Percentiles rank a stretch among this genome's conserved stretches.
Evolutionary conservation across 2,329 filamentous ascomycete genomes (phyloP).

Genomic region (Neonectria sp.): DNA sequence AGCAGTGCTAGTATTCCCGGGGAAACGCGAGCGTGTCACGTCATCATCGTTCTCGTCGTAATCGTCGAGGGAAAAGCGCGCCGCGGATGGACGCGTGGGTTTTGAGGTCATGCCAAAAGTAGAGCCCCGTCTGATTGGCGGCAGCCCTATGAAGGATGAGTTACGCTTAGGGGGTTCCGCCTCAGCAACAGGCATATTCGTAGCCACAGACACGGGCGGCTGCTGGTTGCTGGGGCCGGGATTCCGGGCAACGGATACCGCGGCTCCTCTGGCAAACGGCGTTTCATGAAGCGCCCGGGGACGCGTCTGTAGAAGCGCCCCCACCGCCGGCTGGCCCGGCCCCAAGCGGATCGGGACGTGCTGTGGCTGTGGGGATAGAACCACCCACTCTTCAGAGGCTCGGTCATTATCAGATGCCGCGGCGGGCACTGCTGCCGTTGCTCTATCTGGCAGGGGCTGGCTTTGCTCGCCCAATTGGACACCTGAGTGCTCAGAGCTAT

Average conservation of each 20-base stretch:
- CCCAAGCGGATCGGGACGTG: slow-evolving; percentile 42
- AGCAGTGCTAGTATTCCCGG: slow-evolving; percentile 23
- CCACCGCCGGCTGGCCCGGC: slow-evolving; percentile 35
- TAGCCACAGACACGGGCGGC: slow-evolving; percentile 12
- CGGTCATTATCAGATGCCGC: slow-evolving; percentile 29
- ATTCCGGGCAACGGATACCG: slow-evolving; percentile 25
- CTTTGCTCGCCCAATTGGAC: slow-evolving; percentile 19
- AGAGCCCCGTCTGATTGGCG: slow-evolving; percentile 71
- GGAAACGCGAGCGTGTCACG: slow-evolving; percentile 20
- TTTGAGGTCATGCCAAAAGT: slow-evolving; percentile 64
- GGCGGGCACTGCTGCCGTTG: slow-evolving; percentile 4
- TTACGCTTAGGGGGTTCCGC: slow-evolving; percentile 56
- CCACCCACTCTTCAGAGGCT: slow-evolving; percentile 28
- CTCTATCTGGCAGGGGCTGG: slow-evolving; percentile 18
- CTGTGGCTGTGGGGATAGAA: slow-evolving; percentile 26
- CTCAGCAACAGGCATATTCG: slow-evolving; percentile 12
- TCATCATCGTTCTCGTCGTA: slow-evolving; percentile 50
- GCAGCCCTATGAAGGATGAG: slow-evolving; percentile 70
- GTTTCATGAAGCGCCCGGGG: slow-evolving; percentile 19
- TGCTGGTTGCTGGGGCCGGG: slow-evolving; percentile 29
- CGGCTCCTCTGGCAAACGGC: slow-evolving; percentile 15
- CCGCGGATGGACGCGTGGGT: slow-evolving; percentile 53
- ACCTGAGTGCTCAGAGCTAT: slow-evolving; percentile 31
- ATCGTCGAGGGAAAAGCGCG: slow-evolving; percentile 51
- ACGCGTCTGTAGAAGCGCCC: slow-evolving; percentile 26